Conservation (phyloP, 176 grass and related monocot genomes). For the Alopecurus myosuroides region DNA sequence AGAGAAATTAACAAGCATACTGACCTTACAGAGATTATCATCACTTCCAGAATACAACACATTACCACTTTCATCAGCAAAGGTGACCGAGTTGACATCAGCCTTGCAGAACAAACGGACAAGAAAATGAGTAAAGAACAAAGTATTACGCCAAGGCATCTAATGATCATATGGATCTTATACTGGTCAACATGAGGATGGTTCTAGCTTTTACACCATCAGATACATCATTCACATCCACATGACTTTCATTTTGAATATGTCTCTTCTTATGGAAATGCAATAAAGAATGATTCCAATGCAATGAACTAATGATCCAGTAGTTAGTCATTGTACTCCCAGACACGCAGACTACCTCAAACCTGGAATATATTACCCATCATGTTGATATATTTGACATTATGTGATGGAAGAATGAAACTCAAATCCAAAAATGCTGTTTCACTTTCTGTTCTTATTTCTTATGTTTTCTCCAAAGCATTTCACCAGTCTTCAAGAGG, state of each 20-base stretch:
- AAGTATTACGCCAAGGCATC: background rate
- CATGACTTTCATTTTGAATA: background rate
- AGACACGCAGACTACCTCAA: background rate
- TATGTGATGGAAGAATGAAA: background rate
- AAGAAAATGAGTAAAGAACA: conserved; percentile 6
- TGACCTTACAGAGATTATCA: conserved; percentile 86
- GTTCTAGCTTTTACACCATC: conserved; percentile 1
- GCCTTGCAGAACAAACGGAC: conserved; percentile 39
- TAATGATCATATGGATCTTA: background rate
- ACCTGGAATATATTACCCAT: conserved; percentile 3
- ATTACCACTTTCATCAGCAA: conserved; percentile 86
- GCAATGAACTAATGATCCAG: background rate
- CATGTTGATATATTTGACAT: background rate
- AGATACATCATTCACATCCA: background rate
- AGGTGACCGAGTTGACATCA: conserved; percentile 86
- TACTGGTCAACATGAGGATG: background rate
- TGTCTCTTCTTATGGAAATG: background rate
- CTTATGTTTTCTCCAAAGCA: background rate
- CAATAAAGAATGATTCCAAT: background rate
- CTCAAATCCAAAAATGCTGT: background rate
- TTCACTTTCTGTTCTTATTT: background rate
- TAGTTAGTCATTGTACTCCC: background rate
- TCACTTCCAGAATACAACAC: conserved; percentile 92
- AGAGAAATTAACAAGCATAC: conserved; percentile 15
- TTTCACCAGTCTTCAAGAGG: background rate